Evolutionary conservation across 2,329 filamentous ascomycete genomes (phyloP).

Genomic region (Juglanconis juglandina): DNA sequence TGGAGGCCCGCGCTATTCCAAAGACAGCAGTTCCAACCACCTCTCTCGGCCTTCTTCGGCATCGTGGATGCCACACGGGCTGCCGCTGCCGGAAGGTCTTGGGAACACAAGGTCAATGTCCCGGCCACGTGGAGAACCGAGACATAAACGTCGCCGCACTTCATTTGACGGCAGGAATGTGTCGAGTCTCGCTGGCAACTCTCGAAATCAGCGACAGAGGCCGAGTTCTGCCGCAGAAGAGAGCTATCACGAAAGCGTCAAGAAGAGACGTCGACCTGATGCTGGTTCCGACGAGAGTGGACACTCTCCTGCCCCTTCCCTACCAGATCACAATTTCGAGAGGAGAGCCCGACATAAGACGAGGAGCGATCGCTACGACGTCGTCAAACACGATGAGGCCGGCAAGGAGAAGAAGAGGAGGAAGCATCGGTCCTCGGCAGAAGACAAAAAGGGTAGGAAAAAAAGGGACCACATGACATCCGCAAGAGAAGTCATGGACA

Average conservation of each 20-base stretch:
- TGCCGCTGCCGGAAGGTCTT: neutral
- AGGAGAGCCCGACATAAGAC: constrained; percentile 52
- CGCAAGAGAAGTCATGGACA: constrained; percentile 48
- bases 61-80: neutral
- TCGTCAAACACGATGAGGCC: constrained; percentile 24
- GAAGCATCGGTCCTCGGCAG: constrained; percentile 22
- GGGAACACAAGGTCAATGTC: neutral
- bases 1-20: neutral
- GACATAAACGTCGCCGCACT: neutral
- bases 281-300: neutral
- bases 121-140: neutral
- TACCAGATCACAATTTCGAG: neutral
- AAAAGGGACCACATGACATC: constrained; percentile 31
- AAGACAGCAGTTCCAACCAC: neutral
- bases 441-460: constrained; percentile 24
- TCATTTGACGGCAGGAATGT: neutral
- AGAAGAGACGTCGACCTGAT: neutral
- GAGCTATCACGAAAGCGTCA: neutral
- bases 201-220: neutral
- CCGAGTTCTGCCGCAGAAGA: neutral
- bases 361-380: constrained; percentile 52
- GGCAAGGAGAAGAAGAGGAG: constrained; percentile 8
- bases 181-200: neutral
- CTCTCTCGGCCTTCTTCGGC: neutral
- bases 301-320: neutral